Percentiles rank a stretch among this genome's conserved stretches.
Evolutionary conservation across 331 rosid genomes (phyloP).

Genomic region (Quercus phellos): DNA sequence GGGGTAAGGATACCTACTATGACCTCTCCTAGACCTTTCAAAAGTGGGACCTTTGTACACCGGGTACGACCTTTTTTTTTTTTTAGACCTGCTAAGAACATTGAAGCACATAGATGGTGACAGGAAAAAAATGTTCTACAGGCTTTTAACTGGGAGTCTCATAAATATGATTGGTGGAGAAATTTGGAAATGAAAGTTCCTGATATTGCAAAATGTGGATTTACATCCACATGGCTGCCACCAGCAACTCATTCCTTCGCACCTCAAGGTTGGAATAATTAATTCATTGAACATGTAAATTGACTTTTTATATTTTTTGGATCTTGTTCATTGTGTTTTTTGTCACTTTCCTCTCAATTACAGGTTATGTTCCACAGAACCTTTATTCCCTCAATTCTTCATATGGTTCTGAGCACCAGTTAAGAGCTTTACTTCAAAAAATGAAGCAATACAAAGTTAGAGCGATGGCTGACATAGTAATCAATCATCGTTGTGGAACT

Average conservation of each 20-base stretch:
- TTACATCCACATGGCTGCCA: constrained; percentile 84
- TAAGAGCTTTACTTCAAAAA: constrained; percentile 67
- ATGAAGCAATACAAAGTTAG: constrained; percentile 67
- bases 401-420: constrained; percentile 74
- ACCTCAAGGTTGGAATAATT: constrained; percentile 54
- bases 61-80: too few species aligned
- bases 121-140: constrained; percentile 19
- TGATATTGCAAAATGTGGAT: constrained; percentile 65
- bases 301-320: constrained; percentile 9
- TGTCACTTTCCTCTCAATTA: constrained; percentile 7
- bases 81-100: constrained; percentile 1
- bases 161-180: constrained; percentile 73
- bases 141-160: constrained; percentile 97
- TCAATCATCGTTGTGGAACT: constrained; percentile 89
- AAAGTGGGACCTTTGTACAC: too few species aligned
- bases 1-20: too few species aligned
- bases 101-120: constrained; percentile 13
- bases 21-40: too few species aligned
- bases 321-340: neutral
- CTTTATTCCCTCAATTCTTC: constrained; percentile 64
- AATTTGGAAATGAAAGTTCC: constrained; percentile 59
- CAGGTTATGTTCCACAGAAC: constrained; percentile 91
- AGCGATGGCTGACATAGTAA: constrained; percentile 81
- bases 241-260: constrained; percentile 73
- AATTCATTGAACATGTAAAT: neutral